A percentile compares a stretch with the other conserved stretches of the same genome.
Conservation (phyloP, 2,329 filamentous ascomycete genomes). For the Talaromyces pinophilus region DNA sequence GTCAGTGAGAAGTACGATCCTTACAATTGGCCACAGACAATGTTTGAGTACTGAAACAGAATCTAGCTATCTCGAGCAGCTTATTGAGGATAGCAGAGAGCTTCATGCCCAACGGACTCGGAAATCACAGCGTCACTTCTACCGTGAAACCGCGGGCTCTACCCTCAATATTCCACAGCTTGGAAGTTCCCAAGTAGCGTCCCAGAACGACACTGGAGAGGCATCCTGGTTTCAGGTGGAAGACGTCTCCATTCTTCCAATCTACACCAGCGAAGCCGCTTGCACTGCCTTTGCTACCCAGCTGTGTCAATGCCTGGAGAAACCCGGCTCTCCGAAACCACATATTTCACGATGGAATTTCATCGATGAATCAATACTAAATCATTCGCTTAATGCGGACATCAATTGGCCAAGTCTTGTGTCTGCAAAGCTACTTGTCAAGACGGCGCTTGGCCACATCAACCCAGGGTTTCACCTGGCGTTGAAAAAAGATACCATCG, state of each 20-base stretch:
- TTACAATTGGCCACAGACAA: not conserved
- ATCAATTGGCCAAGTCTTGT: not conserved
- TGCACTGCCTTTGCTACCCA: constrained; percentile 45
- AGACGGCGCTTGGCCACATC: constrained; percentile 41
- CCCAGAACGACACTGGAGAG: not conserved
- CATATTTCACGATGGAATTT: not conserved
- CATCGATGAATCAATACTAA: not conserved
- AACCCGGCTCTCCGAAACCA: constrained; percentile 32
- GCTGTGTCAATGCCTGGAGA: constrained; percentile 40
- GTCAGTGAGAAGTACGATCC: constrained; percentile 39
- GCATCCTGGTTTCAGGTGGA: not conserved
- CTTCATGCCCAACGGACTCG: constrained; percentile 23
- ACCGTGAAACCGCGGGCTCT: not conserved
- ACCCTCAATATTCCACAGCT: not conserved
- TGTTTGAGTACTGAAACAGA: constrained; percentile 11
- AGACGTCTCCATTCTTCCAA: constrained; percentile 36
- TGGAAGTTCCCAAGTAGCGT: not conserved
- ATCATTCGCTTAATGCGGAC: not conserved
- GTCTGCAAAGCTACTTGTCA: constrained; percentile 40
- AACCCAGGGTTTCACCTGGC: constrained; percentile 40
- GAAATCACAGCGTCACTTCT: constrained; percentile 25
- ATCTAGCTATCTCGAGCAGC: constrained; percentile 37
- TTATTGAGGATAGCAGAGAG: constrained; percentile 36
- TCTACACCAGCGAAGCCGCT: constrained; percentile 43
- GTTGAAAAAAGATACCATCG: constrained; percentile 42